Evolutionary conservation across 75 land plant genomes (phyloP), one percentile per base, ranked within the genome.

Genomic region (Cryptomeria japonica): DNA sequence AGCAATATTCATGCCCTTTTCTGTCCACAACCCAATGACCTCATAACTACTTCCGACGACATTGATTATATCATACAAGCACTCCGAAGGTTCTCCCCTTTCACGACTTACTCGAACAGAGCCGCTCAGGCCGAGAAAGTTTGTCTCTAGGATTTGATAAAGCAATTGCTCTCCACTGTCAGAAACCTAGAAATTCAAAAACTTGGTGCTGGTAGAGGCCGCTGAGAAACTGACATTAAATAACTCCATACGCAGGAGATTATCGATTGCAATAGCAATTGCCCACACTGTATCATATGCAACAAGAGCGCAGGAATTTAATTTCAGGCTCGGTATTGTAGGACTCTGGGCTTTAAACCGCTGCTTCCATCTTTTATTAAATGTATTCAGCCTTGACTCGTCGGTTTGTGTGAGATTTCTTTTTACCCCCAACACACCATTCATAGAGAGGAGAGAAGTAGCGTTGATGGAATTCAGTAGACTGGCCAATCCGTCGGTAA

Each of bases 231-330:
- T 70, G 31, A 56, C 78, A 3, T 80, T 86, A 39, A 89, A 86
- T 10, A 58, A 53, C 11, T 90, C 88, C 31, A 79, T 56, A 9
- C 16, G 76, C 18, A 88, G 84, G 39, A 92, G 89, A 1, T 22
- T 18, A 16, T 77, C 37, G 31, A 92, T 56, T 18, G 90, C 93
- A 72, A 87, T 85, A 12, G 93, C 93, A 18, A 92, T 85, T 84
- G 90, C 84, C 92, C 92, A 92, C 31, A 92, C 83, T 9, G 91
- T 80, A 38, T 92, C 93, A 84, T 44, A 44, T 44, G 47, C 47
- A 44, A 44, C 47, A 44, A 44, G 5, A 6, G 47, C 47, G 5
- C 7, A 8, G 47, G 8, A 3, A 44, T 44, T 44, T 44, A 44
- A 44, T 44, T 44, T 8, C 47, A 44, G 47, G 7, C 47, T 44